Evolutionary conservation across 2,329 filamentous ascomycete genomes (phyloP).

Genomic region (Ascomycota sp.): DNA sequence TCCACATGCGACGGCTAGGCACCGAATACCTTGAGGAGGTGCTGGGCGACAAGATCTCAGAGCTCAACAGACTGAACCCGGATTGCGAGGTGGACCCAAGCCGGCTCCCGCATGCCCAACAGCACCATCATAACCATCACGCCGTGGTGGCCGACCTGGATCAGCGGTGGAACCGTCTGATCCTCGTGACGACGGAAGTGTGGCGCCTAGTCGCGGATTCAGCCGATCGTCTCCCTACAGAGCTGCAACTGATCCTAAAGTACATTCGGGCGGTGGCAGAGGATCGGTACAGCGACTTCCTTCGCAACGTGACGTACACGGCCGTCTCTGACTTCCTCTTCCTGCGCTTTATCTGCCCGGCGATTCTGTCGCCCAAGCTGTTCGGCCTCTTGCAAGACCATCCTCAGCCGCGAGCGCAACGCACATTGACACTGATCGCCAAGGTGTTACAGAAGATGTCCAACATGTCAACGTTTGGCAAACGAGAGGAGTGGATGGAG

Average conservation of each 20-base stretch:
- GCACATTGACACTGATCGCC: conserved; percentile 77
- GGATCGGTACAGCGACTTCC: conserved; percentile 81
- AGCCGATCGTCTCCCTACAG: conserved; percentile 54
- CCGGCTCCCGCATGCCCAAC: conserved; percentile 25
- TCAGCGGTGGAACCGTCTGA: conserved; percentile 63
- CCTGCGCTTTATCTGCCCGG: conserved; percentile 84
- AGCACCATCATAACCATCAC: conserved; percentile 3
- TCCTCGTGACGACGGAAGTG: conserved; percentile 57
- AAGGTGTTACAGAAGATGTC: conserved; percentile 82
- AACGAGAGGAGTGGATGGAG: conserved; percentile 97
- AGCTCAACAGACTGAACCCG: conserved; percentile 78
- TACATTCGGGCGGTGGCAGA: conserved; percentile 86
- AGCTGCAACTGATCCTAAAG: conserved; percentile 69
- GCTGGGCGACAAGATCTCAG: conserved; percentile 62
- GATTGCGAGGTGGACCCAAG: conserved; percentile 93
- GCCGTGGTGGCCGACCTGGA: conserved; percentile 47
- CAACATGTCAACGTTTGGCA: conserved; percentile 79
- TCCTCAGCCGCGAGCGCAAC: conserved; percentile 61
- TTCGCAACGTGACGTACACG: conserved; percentile 77
- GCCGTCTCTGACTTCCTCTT: conserved; percentile 92
- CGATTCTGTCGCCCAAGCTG: conserved; percentile 86
- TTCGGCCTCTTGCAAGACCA: conserved; percentile 74
- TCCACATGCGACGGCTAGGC: conserved; percentile 85
- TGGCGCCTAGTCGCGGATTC: conserved; percentile 70
- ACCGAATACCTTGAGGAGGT: conserved; percentile 84